phyloP scores from a whole-genome alignment of 2,329 filamentous ascomycete species.

The Didymella pinodella region DNA sequence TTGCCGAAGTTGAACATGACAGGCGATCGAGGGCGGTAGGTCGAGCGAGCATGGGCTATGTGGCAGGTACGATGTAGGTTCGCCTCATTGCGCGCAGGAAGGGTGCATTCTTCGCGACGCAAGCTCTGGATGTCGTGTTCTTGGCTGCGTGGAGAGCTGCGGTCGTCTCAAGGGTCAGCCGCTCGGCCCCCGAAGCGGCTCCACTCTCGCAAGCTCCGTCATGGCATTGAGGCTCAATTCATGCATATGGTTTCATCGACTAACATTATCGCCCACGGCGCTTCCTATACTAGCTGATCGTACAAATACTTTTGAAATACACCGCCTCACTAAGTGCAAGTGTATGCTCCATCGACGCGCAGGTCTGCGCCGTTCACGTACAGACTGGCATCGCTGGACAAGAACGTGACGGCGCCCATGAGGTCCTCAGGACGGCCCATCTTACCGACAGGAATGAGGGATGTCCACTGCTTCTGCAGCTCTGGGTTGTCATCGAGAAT shows the following conservation, averaged over 20 bases:
- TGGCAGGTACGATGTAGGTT: conserved; percentile 22
- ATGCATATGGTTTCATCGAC: conserved; percentile 4
- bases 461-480: conserved; percentile 88
- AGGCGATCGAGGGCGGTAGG: conserved; percentile 5
- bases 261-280: conserved; percentile 1
- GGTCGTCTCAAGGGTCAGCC: conserved; percentile 17
- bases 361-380: conserved; percentile 71
- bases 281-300: not conserved
- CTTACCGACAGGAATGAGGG: conserved; percentile 88
- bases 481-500: conserved; percentile 94
- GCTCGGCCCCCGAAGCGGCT: conserved; percentile 16
- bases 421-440: conserved; percentile 93
- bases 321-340: conserved; percentile 64
- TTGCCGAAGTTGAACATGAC: conserved; percentile 67
- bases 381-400: conserved; percentile 75
- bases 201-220: conserved; percentile 12
- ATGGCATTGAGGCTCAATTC: conserved; percentile 12
- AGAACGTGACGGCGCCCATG: conserved; percentile 90
- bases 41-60: conserved; percentile 22
- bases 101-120: conserved; percentile 16
- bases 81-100: conserved; percentile 40
- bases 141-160: conserved; percentile 14
- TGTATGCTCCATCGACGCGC: conserved; percentile 88
- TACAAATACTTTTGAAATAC: not conserved
- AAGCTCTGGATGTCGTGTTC: conserved; percentile 15